Conservation (phyloP, 345 rosid species). For the Moringa oleifera region DNA sequence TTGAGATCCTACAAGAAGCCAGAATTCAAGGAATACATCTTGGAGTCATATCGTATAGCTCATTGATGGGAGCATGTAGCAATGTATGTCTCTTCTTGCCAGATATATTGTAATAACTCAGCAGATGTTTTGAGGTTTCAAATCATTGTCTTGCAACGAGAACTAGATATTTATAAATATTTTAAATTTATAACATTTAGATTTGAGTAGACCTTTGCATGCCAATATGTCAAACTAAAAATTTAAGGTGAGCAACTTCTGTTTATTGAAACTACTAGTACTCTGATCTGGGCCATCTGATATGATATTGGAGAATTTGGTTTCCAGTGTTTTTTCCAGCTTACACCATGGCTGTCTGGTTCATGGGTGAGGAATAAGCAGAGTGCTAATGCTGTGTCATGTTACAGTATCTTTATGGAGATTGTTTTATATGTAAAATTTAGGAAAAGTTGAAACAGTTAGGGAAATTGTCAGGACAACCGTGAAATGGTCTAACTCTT, state of each 20-base stretch:
- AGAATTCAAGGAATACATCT: constrained; percentile 47
- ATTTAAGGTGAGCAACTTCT: no score
- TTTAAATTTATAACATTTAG: neutral
- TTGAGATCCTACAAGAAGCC: constrained; percentile 62
- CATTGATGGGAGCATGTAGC: constrained; percentile 98
- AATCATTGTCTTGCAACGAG: neutral
- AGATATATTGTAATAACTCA: neutral
- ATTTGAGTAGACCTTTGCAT: no score
- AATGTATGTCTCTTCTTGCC: constrained; percentile 52
- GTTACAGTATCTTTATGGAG: neutral
- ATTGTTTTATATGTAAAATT: neutral
- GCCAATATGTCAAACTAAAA: no score
- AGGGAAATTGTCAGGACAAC: neutral
- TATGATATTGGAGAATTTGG: constrained; percentile 7
- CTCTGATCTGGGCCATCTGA: neutral
- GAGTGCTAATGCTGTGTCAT: neutral
- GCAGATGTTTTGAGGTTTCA: neutral
- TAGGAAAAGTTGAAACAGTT: neutral
- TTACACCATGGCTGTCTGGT: neutral
- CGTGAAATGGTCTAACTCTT: constrained; percentile 5
- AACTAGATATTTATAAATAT: no score
- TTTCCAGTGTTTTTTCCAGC: neutral
- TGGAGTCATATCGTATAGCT: constrained; percentile 82
- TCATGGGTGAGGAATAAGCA: neutral
- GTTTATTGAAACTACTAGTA: no score